These are phyloP conservation scores for Leptodermis oblonga DNA, from an alignment of 257 asterid species.

Conservation along the genomic window DNA sequence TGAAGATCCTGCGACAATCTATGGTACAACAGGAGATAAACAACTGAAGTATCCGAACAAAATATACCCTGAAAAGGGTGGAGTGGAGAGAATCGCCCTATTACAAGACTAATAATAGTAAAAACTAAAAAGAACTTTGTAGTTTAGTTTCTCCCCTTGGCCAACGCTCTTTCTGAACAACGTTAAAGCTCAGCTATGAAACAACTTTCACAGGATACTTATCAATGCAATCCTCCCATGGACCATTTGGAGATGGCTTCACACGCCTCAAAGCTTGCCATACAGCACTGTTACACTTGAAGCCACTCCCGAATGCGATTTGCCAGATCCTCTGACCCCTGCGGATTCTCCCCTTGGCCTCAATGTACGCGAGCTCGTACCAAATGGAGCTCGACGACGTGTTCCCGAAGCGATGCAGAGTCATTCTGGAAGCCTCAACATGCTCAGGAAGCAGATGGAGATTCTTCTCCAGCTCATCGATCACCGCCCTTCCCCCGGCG, in stretches of 20 bases:
- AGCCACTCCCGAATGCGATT: conserved; percentile 79
- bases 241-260: conserved; percentile 42
- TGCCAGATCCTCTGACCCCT: conserved; percentile 71
- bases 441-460: conserved; percentile 56
- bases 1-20: background rate
- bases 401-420: conserved; percentile 78
- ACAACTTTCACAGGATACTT: conserved; percentile 54
- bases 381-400: conserved; percentile 83
- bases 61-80: background rate
- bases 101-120: background rate
- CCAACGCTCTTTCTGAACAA: no score
- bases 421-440: conserved; percentile 80
- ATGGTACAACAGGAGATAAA: conserved; percentile 14
- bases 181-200: conserved; percentile 37
- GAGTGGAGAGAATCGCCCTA: background rate
- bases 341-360: conserved; percentile 69
- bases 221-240: conserved; percentile 76
- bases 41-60: background rate
- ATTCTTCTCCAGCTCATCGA: conserved; percentile 78
- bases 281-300: conserved; percentile 77
- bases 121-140: background rate
- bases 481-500: conserved; percentile 84
- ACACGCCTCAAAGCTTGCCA: conserved; percentile 65
- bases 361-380: conserved; percentile 72
- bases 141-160: no score